phyloP scores from a whole-genome alignment of 2,329 filamentous ascomycete genomes.

The Botrytis hyacinthi region DNA sequence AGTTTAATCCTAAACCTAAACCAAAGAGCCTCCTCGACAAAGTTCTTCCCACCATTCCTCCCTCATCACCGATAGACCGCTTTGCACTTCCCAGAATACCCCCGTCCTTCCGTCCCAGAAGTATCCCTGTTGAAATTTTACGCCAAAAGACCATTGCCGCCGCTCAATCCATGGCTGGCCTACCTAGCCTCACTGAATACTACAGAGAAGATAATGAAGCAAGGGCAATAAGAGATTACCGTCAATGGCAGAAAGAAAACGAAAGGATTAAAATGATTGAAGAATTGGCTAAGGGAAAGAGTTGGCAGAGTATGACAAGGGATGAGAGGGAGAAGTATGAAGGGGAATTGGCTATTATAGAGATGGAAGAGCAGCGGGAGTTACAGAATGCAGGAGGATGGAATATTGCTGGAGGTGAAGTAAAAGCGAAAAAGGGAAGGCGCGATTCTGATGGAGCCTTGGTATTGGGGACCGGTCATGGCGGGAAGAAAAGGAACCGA shows the following conservation, averaged over 20 bases:
- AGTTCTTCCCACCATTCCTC: neutral
- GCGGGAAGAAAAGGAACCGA: neutral
- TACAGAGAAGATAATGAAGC: neutral
- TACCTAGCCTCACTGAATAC: constrained; percentile 2
- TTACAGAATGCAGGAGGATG: neutral
- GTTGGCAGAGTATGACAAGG: neutral
- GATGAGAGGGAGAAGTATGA: neutral
- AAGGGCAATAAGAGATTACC: neutral
- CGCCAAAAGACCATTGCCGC: neutral
- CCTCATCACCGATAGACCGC: neutral
- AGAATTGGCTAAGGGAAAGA: neutral
- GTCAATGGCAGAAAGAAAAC: neutral
- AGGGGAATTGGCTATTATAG: neutral
- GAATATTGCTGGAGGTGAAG: neutral
- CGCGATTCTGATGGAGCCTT: neutral
- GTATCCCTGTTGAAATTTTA: neutral
- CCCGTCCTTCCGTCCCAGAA: constrained; percentile 15
- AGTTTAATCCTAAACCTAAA: constrained; percentile 7
- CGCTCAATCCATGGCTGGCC: neutral
- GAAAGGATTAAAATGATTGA: neutral
- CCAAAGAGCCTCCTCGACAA: neutral
- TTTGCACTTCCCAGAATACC: constrained; percentile 29
- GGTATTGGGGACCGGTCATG: neutral
- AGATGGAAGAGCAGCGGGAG: neutral
- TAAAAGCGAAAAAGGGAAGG: neutral